Conservation (phyloP, 345 rosid species). For the Cochlearia excelsa region DNA sequence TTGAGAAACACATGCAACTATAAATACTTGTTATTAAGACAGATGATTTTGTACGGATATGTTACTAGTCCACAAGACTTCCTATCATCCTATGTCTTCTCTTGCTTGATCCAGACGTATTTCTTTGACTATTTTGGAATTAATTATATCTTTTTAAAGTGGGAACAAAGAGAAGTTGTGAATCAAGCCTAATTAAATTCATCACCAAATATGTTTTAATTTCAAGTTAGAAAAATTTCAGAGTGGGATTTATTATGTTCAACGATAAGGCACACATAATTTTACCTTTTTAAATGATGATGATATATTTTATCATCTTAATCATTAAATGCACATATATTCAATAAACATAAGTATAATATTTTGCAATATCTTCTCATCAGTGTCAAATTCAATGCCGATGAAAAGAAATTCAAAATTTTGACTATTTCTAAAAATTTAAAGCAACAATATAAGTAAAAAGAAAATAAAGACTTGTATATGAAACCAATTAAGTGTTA, state of each 20-base stretch:
- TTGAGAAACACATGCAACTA: constrained; percentile 27
- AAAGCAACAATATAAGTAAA: background rate
- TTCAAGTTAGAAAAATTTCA: background rate
- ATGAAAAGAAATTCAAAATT: background rate
- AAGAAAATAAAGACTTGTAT: background rate
- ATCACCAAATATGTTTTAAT: constrained; percentile 20
- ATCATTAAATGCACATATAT: background rate
- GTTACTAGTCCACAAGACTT: constrained; percentile 28
- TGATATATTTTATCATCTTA: background rate
- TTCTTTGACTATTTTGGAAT: constrained; percentile 25
- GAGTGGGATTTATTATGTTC: constrained; percentile 3
- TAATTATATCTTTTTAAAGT: background rate
- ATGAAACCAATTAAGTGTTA: constrained; percentile 7
- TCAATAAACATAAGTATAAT: background rate
- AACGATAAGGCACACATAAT: constrained; percentile 24
- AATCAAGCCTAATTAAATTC: constrained; percentile 16
- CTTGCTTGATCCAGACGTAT: constrained; percentile 21
- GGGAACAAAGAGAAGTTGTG: constrained; percentile 20
- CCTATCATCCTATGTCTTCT: background rate
- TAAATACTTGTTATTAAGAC: constrained; percentile 19
- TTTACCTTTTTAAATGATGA: background rate
- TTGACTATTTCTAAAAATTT: background rate
- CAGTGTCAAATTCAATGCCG: constrained; percentile 2
- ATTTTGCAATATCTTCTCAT: background rate
- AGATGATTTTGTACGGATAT: constrained; percentile 14